Evolutionary conservation across 805 yeast genomes (phyloP).

Genomic region (Ogataea minuta): DNA sequence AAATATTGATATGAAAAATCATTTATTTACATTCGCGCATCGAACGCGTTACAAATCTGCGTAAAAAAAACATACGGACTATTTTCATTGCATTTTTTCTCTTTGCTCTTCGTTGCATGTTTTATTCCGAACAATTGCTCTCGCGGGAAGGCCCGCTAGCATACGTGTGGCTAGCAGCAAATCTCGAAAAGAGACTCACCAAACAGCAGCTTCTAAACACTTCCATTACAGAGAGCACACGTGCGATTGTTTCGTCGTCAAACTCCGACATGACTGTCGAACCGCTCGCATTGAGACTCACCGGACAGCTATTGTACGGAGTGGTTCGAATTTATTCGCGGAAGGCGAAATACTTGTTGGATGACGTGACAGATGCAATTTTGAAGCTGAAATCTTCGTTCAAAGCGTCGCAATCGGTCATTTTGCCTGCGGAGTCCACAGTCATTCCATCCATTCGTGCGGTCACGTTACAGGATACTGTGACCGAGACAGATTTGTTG

Average conservation of each 20-base stretch:
- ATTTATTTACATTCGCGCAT: slow-evolving; percentile 8
- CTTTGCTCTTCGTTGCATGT: slow-evolving; percentile 34
- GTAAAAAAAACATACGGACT: slow-evolving; percentile 2
- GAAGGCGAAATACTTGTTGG: slow-evolving; percentile 77
- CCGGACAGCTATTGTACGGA: slow-evolving; percentile 85
- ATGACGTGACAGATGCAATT: slow-evolving; percentile 78
- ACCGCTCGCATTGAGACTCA: slow-evolving; percentile 72
- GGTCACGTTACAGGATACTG: slow-evolving; percentile 69
- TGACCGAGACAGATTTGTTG: slow-evolving; percentile 72
- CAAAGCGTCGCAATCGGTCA: slow-evolving; percentile 46
- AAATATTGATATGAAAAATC: neutral
- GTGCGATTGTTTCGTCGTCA: slow-evolving; percentile 53
- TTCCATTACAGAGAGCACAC: slow-evolving; percentile 62
- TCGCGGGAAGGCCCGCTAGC: slow-evolving; percentile 82
- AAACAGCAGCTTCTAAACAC: slow-evolving; percentile 72
- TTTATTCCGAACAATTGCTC: slow-evolving; percentile 50
- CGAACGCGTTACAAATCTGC: slow-evolving; percentile 8
- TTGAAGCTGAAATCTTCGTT: slow-evolving; percentile 69
- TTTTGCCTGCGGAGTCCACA: slow-evolving; percentile 59
- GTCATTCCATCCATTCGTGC: slow-evolving; percentile 57
- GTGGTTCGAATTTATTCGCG: slow-evolving; percentile 83
- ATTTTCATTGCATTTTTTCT: neutral
- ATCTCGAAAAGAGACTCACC: slow-evolving; percentile 73
- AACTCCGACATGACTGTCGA: slow-evolving; percentile 34
- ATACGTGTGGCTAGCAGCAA: slow-evolving; percentile 91